Evolutionary conservation across 768 basidiomycete genomes (phyloP).

Genomic region (Flagelloscypha sp.): DNA sequence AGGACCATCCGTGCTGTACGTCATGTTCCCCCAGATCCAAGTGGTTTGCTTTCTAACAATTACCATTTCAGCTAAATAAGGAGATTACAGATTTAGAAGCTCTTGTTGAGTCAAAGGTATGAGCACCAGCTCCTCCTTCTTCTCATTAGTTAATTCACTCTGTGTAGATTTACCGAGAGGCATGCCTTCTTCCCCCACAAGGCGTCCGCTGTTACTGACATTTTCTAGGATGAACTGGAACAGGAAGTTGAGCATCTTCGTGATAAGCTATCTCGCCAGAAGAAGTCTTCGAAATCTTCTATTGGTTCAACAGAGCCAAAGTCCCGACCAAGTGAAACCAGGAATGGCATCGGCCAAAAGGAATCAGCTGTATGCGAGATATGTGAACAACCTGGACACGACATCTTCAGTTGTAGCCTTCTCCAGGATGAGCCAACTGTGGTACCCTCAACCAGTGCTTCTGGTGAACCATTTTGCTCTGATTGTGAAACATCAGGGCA

Average conservation of each 20-base stretch:
- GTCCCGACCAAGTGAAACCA: slow-evolving; percentile 20
- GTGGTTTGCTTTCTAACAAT: slow-evolving; percentile 6
- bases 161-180: slow-evolving; percentile 76
- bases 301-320: slow-evolving; percentile 27
- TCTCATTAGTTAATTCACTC: neutral
- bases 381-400: slow-evolving; percentile 78
- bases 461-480: slow-evolving; percentile 53
- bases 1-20: slow-evolving; percentile 60
- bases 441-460: slow-evolving; percentile 9
- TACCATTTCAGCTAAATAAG: slow-evolving; percentile 59
- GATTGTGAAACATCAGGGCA: slow-evolving; percentile 84
- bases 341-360: slow-evolving; percentile 14
- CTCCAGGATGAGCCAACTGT: slow-evolving; percentile 45
- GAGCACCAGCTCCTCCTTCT: slow-evolving; percentile 4
- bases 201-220: slow-evolving; percentile 5
- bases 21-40: slow-evolving; percentile 6
- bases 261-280: slow-evolving; percentile 58
- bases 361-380: slow-evolving; percentile 67
- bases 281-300: slow-evolving; percentile 41
- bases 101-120: slow-evolving; percentile 88
- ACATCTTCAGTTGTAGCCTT: slow-evolving; percentile 77
- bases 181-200: slow-evolving; percentile 16
- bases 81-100: slow-evolving; percentile 90
- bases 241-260: slow-evolving; percentile 72
- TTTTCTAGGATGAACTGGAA: slow-evolving; percentile 71